phyloP scores from a whole-genome alignment of 805 yeast genomes.

The Pichia eremophila region DNA sequence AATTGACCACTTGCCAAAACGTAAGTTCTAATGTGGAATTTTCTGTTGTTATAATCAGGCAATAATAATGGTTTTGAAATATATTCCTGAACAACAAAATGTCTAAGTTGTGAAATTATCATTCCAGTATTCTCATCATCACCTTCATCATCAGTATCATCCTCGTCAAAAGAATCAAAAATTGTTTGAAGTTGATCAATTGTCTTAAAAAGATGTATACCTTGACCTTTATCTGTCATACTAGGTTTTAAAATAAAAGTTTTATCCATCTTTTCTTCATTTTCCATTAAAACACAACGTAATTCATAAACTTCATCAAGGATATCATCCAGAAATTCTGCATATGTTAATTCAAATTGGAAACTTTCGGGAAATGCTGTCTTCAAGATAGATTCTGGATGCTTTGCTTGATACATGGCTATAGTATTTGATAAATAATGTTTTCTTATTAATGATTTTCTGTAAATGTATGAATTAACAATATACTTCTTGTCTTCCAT shows the following conservation, averaged over 20 bases:
- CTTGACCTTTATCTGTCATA: slow-evolving; percentile 96
- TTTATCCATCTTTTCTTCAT: slow-evolving; percentile 28
- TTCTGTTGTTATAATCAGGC: slow-evolving; percentile 48
- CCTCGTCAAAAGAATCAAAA: slow-evolving; percentile 80
- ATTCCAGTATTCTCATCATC: slow-evolving; percentile 49
- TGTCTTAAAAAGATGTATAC: slow-evolving; percentile 74
- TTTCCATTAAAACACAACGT: slow-evolving; percentile 60
- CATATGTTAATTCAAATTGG: slow-evolving; percentile 84
- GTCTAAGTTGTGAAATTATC: slow-evolving; percentile 79
- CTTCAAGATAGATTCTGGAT: slow-evolving; percentile 56
- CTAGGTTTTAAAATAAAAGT: slow-evolving; percentile 92
- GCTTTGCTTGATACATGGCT: slow-evolving; percentile 61
- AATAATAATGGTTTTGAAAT: slow-evolving; percentile 59
- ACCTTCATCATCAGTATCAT: slow-evolving; percentile 51
- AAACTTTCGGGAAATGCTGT: slow-evolving; percentile 64
- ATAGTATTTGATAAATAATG: slow-evolving; percentile 82
- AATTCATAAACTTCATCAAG: slow-evolving; percentile 88
- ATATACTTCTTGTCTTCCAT: slow-evolving; percentile 39
- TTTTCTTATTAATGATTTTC: slow-evolving; percentile 87
- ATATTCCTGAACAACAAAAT: slow-evolving; percentile 85
- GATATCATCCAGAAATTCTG: slow-evolving; percentile 90
- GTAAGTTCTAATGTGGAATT: slow-evolving; percentile 85
- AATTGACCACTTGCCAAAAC: slow-evolving; percentile 69
- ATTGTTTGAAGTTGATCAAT: slow-evolving; percentile 72
- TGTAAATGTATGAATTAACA: slow-evolving; percentile 72